Base-by-base conservation (phyloP, 2,329 filamentous ascomycete genomes). In the Ophiocordyceps camponoti-rufipedis region DNA sequence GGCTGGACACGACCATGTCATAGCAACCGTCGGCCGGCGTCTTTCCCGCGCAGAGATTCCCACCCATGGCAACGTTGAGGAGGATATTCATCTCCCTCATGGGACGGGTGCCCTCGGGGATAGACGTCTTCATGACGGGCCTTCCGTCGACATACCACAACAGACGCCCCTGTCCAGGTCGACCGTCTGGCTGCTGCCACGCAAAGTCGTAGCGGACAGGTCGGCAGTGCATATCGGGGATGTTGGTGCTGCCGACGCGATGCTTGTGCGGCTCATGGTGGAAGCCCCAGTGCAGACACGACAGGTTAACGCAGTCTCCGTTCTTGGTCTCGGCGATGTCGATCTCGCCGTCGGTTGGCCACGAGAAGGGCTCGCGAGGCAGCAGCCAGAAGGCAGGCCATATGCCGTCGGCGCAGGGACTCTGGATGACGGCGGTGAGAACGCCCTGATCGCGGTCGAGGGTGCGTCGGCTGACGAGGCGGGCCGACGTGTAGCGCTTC, bases 241-340 rank as follows among this genome's bases (percentile, higher is more conserved):
- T 63, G 5, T 54, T 61, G 1, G 72, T 77, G 45, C 68, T 66
- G 2, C 69, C 51, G 1, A 76, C 72, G 7, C 72, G 66, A 48
- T 78, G 74, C 58, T 77, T 78, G 48, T 71, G 58, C 45, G 63
- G 63, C 52, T 78, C 74, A 47, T 73, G 47, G 62, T 72, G 51
- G 59, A 70, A 60, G 4, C 74, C 74, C 74, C 74, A 78, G 51
- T 78, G 74, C 43, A 78, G 59, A 52, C 74, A 78, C 0, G 65
- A 65, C 46, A 72, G 68, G 53, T 78, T 78, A 43, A 69, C 61
- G 32, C 57, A 54, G 48, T 75, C 70, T 16, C 68, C 73, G 49
- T 78, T 76, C 74, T 74, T 78, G n/a, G 64, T 69, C 57, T 78
- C 74, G 39, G 73, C 69, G 42, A 78, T 73, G 55, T 78, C 74